Percentiles rank a stretch among this genome's conserved stretches.
Evolutionary conservation across 176 grass and related monocot species (phyloP).

Genomic region (Ensete glaucum): DNA sequence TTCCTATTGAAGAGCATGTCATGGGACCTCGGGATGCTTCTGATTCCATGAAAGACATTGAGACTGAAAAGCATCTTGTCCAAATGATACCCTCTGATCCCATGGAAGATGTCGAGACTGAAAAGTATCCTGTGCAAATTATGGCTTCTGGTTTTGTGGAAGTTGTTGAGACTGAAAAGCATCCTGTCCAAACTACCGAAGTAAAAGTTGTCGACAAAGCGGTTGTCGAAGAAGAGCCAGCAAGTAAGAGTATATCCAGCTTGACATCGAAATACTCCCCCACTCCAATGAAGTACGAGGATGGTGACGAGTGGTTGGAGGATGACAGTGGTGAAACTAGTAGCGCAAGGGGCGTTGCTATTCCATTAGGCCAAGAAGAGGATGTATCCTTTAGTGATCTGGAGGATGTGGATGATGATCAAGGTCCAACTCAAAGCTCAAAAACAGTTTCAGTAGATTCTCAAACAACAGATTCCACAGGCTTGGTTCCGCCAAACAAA

Average conservation of each 20-base stretch:
- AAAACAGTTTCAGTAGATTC: conserved; percentile 15
- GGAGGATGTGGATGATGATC: conserved; percentile 32
- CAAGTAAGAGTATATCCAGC: neutral
- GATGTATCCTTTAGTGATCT: conserved; percentile 72
- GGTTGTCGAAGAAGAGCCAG: conserved; percentile 45
- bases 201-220: conserved; percentile 61
- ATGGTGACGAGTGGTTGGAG: conserved; percentile 46
- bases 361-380: conserved; percentile 40
- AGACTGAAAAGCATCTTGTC: conserved; percentile 34
- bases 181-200: conserved; percentile 24
- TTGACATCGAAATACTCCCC: neutral
- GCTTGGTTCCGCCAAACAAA: conserved; percentile 37
- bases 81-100: neutral
- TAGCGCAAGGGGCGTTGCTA: conserved; percentile 6
- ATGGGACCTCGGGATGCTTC: conserved; percentile 26
- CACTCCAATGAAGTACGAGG: conserved; percentile 23
- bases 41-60: conserved; percentile 18
- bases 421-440: neutral
- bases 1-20: conserved; percentile 35
- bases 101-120: conserved; percentile 16
- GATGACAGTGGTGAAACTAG: conserved; percentile 22
- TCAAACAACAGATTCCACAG: conserved; percentile 9
- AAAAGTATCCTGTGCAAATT: conserved; percentile 32
- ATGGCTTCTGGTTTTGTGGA: neutral
- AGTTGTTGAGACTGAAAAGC: conserved; percentile 34